Evolutionary conservation across 139 green algal species (phyloP).

Genomic region (Eudorina sp.): DNA sequence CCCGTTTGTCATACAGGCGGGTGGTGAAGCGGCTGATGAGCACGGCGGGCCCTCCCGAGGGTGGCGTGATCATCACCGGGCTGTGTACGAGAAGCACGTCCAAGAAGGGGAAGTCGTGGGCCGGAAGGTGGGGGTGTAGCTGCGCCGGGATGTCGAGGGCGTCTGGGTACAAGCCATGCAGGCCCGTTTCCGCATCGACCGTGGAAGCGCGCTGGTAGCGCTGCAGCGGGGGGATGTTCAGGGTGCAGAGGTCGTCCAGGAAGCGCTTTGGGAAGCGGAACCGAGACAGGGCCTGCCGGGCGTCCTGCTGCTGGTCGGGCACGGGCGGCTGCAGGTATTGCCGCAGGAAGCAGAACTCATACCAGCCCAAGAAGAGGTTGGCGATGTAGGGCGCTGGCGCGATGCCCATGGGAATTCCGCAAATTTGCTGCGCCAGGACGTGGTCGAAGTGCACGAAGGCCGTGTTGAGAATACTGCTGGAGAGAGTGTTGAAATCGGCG

Average conservation of each 20-base stretch:
- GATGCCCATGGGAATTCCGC: constrained; percentile 19
- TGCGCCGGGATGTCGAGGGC: not conserved
- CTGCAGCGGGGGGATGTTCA: not conserved
- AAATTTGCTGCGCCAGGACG: not conserved
- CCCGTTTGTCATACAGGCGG: too few species aligned
- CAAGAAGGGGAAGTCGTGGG: not conserved
- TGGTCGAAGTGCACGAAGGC: not conserved
- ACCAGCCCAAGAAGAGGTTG: constrained; percentile 28
- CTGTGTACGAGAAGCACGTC: not conserved
- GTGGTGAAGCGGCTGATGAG: not conserved
- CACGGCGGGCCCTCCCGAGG: fast-evolving
- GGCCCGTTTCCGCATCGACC: too few species aligned
- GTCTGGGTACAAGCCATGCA: not conserved
- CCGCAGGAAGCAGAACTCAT: too few species aligned
- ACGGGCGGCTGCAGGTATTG: not conserved
- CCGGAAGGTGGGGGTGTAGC: not conserved
- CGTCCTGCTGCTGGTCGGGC: not conserved
- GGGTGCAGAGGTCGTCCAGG: not conserved
- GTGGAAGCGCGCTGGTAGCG: not conserved
- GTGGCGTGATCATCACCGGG: too few species aligned
- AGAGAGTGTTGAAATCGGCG: too few species aligned
- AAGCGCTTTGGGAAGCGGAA: too few species aligned
- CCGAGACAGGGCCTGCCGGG: too few species aligned
- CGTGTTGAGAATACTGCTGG: too few species aligned
- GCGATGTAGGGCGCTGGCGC: constrained; percentile 5